Conservation (phyloP, 208 protist species). For the Crithidia fasciculata region DNA sequence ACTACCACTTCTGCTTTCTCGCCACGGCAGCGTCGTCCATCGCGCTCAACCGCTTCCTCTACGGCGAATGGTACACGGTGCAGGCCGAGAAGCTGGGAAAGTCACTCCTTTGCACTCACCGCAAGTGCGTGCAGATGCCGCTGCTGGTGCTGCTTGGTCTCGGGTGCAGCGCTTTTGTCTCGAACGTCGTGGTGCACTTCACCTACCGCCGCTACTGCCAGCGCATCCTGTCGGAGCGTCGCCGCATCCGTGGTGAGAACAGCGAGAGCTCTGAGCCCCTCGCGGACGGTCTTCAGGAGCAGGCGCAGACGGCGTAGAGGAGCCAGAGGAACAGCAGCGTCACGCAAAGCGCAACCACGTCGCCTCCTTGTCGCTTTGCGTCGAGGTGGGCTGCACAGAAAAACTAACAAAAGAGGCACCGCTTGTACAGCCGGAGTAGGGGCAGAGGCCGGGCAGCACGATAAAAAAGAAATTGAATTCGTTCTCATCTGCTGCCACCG, state of each 20-base stretch:
- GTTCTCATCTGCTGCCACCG: too few species aligned
- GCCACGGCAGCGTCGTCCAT: constrained; percentile 37
- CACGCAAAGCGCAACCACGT: not conserved
- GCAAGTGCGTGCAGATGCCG: constrained; percentile 52
- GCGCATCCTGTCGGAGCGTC: constrained; percentile 48
- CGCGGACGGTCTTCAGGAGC: not conserved
- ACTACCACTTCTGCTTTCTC: constrained; percentile 59
- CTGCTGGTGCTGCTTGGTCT: constrained; percentile 53
- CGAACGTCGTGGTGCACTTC: constrained; percentile 49
- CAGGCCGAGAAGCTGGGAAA: constrained; percentile 47
- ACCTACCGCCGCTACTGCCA: constrained; percentile 44
- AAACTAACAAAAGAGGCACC: too few species aligned
- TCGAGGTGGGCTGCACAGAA: too few species aligned
- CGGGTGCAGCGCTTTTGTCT: constrained; percentile 41
- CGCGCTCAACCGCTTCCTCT: constrained; percentile 58
- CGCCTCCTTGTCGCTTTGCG: too few species aligned
- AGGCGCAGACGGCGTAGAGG: not conserved
- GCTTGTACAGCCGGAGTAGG: too few species aligned
- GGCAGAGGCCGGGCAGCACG: too few species aligned
- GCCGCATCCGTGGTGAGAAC: constrained; percentile 35
- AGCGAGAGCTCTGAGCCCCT: not conserved
- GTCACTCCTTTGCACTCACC: constrained; percentile 36
- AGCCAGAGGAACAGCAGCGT: not conserved
- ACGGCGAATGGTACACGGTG: constrained; percentile 58
- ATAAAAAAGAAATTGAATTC: too few species aligned